Conservation (phyloP, 1,284 basidiomycete species). For the Agaricales sp. region DNA sequence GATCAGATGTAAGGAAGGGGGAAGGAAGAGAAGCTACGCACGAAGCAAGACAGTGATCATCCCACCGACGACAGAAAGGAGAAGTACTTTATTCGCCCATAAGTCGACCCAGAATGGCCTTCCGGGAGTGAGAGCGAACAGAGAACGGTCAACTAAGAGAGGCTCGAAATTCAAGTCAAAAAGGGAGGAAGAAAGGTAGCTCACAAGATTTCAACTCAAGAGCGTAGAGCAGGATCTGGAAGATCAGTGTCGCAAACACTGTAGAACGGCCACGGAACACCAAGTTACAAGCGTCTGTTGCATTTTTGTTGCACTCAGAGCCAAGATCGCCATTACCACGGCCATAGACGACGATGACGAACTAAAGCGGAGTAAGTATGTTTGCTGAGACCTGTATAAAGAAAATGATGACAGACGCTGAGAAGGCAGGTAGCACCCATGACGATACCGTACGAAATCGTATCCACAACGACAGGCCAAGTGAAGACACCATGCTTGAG, state of each 20-base stretch:
- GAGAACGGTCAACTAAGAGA: background rate
- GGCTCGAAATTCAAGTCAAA: background rate
- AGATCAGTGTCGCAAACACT: constrained; percentile 41
- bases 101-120: background rate
- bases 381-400: background rate
- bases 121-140: background rate
- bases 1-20: background rate
- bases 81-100: background rate
- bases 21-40: background rate
- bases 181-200: constrained; percentile 7
- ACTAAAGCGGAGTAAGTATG: constrained; percentile 15
- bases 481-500: constrained; percentile 44
- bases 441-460: constrained; percentile 51
- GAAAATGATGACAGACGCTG: constrained; percentile 20
- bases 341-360: constrained; percentile 47
- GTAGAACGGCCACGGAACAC: constrained; percentile 48
- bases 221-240: constrained; percentile 32
- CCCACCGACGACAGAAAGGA: background rate
- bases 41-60: background rate
- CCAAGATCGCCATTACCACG: constrained; percentile 37
- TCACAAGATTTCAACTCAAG: constrained; percentile 30
- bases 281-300: constrained; percentile 22
- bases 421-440: constrained; percentile 47
- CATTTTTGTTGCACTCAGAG: constrained; percentile 34
- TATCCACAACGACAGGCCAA: constrained; percentile 38